Percentiles rank a stretch among this genome's conserved stretches.
These are phyloP conservation scores for Trypanosomatidae sp. DNA, from an alignment of 208 protist genomes.

Conservation along the genomic window DNA sequence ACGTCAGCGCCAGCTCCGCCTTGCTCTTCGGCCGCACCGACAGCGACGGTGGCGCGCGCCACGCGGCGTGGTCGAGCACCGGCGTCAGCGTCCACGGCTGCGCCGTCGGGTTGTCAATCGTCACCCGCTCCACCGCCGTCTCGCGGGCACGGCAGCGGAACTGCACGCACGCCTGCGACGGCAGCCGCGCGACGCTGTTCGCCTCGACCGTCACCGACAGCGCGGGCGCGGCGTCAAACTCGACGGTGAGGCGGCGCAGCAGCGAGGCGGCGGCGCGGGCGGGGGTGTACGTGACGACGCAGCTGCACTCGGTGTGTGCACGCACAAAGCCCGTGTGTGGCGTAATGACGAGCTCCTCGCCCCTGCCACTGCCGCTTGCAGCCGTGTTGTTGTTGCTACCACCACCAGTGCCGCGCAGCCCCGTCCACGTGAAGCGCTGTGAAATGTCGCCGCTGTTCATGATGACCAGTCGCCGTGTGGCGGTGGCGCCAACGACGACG, in stretches of 20 bases:
- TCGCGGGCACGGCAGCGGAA: slow-evolving; percentile 80
- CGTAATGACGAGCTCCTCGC: slow-evolving; percentile 58
- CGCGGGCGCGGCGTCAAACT: slow-evolving; percentile 66
- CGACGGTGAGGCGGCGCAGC: slow-evolving; percentile 28
- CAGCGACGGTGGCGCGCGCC: slow-evolving; percentile 43
- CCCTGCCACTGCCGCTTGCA: slow-evolving; percentile 7
- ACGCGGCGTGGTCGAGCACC: slow-evolving; percentile 71
- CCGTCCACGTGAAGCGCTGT: slow-evolving; percentile 84
- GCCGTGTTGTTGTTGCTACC: slow-evolving; percentile 1
- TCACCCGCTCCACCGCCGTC: slow-evolving; percentile 41
- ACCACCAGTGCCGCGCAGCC: background rate
- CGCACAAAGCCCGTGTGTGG: slow-evolving; percentile 75
- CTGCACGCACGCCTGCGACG: slow-evolving; percentile 42
- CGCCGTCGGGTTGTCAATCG: slow-evolving; percentile 70
- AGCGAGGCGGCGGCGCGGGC: slow-evolving; percentile 13
- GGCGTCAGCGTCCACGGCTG: slow-evolving; percentile 79
- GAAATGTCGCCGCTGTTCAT: slow-evolving; percentile 95
- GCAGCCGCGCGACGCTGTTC: slow-evolving; percentile 49
- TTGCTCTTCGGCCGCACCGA: slow-evolving; percentile 60
- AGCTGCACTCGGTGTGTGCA: slow-evolving; percentile 78
- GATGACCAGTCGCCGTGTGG: slow-evolving; percentile 72
- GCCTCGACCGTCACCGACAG: slow-evolving; percentile 79
- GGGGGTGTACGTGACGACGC: slow-evolving; percentile 88
- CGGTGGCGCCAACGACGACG: slow-evolving; percentile 69
- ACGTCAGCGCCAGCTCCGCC: slow-evolving; percentile 63